phyloP scores from a whole-genome alignment of 1,284 basidiomycete genomes.

The Boletus smithii region DNA sequence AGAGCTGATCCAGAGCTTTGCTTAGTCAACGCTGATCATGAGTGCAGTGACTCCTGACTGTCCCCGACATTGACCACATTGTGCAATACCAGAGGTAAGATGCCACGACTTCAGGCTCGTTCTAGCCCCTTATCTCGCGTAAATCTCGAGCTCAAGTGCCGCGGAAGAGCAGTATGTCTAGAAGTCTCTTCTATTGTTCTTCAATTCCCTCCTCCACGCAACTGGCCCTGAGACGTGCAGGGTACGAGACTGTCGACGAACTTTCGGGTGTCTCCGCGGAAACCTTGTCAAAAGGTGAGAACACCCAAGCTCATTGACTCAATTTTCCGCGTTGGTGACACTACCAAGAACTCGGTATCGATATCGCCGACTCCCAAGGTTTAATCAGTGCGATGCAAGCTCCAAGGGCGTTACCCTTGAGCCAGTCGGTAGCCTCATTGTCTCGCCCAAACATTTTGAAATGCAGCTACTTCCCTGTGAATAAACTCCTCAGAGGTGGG shows the following conservation, averaged over 20 bases:
- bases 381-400: conserved; percentile 43
- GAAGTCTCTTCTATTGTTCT: conserved; percentile 29
- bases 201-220: conserved; percentile 28
- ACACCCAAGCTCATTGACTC: no score
- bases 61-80: conserved; percentile 1
- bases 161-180: conserved; percentile 24
- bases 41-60: background rate
- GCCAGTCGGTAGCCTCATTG: conserved; percentile 56
- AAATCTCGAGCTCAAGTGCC: background rate
- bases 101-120: conserved; percentile 2
- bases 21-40: conserved; percentile 10
- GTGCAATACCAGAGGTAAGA: conserved; percentile 20
- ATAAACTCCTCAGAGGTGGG: conserved; percentile 59
- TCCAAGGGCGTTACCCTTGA: conserved; percentile 38
- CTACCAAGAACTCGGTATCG: conserved; percentile 45
- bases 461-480: conserved; percentile 46
- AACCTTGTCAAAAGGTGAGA: conserved; percentile 43
- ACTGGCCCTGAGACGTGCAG: conserved; percentile 43
- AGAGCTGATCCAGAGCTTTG: background rate
- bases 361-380: conserved; percentile 41
- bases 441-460: conserved; percentile 28
- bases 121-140: conserved; percentile 2
- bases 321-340: background rate
- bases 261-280: conserved; percentile 40
- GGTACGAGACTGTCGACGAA: conserved; percentile 51